Evolutionary conservation across 2,329 filamentous ascomycete species (phyloP).

Genomic region (Chaetomium strumarium): DNA sequence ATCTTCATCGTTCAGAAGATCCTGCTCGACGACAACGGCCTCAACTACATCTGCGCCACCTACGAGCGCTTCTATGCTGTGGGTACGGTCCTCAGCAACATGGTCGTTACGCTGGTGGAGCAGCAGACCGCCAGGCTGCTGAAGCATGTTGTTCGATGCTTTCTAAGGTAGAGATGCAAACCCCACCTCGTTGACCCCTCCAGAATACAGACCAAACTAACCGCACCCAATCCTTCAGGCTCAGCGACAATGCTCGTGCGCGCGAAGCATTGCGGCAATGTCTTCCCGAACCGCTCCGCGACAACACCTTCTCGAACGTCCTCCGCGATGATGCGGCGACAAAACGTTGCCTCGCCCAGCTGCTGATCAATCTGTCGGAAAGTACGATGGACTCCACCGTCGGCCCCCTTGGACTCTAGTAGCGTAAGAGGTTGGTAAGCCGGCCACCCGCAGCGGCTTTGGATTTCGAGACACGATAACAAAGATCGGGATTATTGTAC

Average conservation of each 20-base stretch:
- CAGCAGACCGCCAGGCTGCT: conserved; percentile 92
- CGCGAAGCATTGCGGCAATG: conserved; percentile 93
- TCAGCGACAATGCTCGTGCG: conserved; percentile 93
- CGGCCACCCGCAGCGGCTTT: neutral
- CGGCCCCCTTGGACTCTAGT: conserved; percentile 26
- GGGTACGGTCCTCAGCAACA: conserved; percentile 94
- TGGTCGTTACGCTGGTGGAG: conserved; percentile 96
- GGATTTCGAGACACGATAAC: neutral
- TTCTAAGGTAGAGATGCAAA: conserved; percentile 64
- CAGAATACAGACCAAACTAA: neutral
- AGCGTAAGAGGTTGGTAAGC: neutral
- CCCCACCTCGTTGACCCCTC: neutral
- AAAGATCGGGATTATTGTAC: neutral
- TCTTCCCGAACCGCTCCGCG: conserved; percentile 94
- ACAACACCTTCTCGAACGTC: conserved; percentile 94
- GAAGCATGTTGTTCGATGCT: conserved; percentile 97
- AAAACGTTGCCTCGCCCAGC: conserved; percentile 93
- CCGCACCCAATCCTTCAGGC: conserved; percentile 40
- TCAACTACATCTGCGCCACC: conserved; percentile 97
- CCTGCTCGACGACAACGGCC: conserved; percentile 86
- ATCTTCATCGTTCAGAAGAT: conserved; percentile 99
- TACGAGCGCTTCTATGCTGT: conserved; percentile 99
- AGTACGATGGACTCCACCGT: conserved; percentile 56
- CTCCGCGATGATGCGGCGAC: conserved; percentile 95
- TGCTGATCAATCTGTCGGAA: conserved; percentile 93